Evolutionary conservation across 1,284 basidiomycete genomes (phyloP).

Genomic region (Afroboletus lepidellus): DNA sequence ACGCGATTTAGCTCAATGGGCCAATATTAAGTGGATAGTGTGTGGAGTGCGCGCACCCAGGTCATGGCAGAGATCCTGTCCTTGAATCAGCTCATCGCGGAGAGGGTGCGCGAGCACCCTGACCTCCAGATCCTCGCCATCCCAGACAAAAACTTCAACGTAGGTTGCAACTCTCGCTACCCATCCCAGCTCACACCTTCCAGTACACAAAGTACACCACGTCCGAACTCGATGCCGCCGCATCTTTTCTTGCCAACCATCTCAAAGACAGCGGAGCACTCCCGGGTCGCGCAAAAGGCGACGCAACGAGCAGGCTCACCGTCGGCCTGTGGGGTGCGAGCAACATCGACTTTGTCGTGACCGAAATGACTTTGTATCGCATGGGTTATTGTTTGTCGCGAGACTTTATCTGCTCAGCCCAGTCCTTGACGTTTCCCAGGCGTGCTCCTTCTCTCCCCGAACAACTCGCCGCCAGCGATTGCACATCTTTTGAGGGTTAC

Average conservation of each 20-base stretch:
- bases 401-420: not conserved
- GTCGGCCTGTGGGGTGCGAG: constrained; percentile 28
- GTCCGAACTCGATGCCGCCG: constrained; percentile 23
- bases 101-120: constrained; percentile 19
- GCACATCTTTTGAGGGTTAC: constrained; percentile 55
- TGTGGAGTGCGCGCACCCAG: no score
- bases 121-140: constrained; percentile 21
- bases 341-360: constrained; percentile 30
- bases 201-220: constrained; percentile 29
- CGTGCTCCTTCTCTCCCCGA: constrained; percentile 48
- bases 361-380: constrained; percentile 29
- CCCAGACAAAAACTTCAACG: constrained; percentile 21
- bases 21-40: no score
- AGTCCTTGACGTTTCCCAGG: constrained; percentile 16
- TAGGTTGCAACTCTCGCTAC: constrained; percentile 8
- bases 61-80: constrained; percentile 24
- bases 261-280: constrained; percentile 21
- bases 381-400: constrained; percentile 34
- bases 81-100: constrained; percentile 26
- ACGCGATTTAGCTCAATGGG: no score
- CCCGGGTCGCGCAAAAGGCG: constrained; percentile 25
- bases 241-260: constrained; percentile 31
- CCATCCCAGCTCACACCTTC: not conserved
- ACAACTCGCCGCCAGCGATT: constrained; percentile 56
- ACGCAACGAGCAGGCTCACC: constrained; percentile 25